Conservation (phyloP, 2,329 filamentous ascomycete species). For the Pseudogymnoascus sp. region DNA sequence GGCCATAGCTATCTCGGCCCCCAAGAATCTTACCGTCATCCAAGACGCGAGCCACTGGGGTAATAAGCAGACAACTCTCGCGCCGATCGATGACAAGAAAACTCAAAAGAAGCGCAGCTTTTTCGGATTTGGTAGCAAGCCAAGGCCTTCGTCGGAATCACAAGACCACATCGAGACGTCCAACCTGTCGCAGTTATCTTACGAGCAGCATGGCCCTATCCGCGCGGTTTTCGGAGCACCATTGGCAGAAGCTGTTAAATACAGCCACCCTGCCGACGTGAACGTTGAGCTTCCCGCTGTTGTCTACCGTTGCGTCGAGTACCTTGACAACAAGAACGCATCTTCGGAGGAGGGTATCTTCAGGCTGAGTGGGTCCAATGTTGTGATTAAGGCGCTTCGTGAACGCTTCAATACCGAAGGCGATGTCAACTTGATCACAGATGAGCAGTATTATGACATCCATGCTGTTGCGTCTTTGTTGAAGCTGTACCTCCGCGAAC, state of each 20-base stretch:
- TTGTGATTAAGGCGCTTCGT: constrained; percentile 82
- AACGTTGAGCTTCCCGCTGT: constrained; percentile 78
- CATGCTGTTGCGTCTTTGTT: constrained; percentile 91
- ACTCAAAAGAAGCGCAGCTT: constrained; percentile 72
- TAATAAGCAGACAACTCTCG: constrained; percentile 54
- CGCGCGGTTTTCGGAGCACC: constrained; percentile 78
- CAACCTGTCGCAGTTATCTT: constrained; percentile 35
- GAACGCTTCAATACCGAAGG: constrained; percentile 92
- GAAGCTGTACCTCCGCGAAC: constrained; percentile 87
- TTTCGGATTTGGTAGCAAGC: constrained; percentile 60
- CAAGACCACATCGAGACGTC: constrained; percentile 45
- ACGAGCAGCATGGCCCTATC: constrained; percentile 45
- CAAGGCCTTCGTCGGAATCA: constrained; percentile 50
- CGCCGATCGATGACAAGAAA: constrained; percentile 61
- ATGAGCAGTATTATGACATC: constrained; percentile 85
- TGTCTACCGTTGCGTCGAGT: constrained; percentile 91
- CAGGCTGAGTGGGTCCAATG: constrained; percentile 90
- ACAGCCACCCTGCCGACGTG: constrained; percentile 64
- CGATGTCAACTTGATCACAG: constrained; percentile 77
- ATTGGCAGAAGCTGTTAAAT: constrained; percentile 77
- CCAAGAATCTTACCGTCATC: constrained; percentile 77
- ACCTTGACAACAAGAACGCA: constrained; percentile 75
- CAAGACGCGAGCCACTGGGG: constrained; percentile 79
- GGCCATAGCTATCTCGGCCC: constrained; percentile 65
- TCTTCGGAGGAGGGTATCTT: constrained; percentile 90